Evolutionary conservation across 495 filamentous ascomycete species (phyloP).

Genomic region (Rostrohypoxylon terebratum): DNA sequence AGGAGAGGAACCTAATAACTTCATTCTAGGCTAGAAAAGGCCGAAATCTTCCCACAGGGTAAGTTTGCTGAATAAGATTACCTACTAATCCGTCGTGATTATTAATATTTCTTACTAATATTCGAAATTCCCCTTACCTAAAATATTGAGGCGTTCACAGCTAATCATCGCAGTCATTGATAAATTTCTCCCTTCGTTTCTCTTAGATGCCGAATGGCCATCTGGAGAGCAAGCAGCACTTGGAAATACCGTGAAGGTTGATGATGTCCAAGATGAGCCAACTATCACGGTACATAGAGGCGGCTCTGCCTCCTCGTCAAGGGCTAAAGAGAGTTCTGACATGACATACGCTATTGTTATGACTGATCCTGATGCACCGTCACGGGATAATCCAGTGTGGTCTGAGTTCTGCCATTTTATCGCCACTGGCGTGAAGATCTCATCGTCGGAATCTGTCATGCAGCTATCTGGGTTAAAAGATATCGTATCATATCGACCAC

Average conservation of each 20-base stretch:
- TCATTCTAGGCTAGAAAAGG: constrained; percentile 63
- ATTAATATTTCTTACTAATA: not conserved
- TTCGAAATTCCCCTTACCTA: not conserved
- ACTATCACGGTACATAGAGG: constrained; percentile 53
- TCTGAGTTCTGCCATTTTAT: constrained; percentile 82
- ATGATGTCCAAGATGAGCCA: constrained; percentile 63
- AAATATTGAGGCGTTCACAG: not conserved
- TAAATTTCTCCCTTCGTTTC: constrained; percentile 68
- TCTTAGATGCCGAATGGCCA: constrained; percentile 64
- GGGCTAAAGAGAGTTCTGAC: not conserved
- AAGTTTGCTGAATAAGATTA: constrained; percentile 6
- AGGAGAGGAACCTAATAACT: constrained; percentile 2
- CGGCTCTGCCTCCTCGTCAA: constrained; percentile 9
- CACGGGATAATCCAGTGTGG: constrained; percentile 71
- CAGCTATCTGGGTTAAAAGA: constrained; percentile 52
- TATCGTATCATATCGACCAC: constrained; percentile 69
- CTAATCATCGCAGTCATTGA: constrained; percentile 64
- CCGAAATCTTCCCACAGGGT: constrained; percentile 72
- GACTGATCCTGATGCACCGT: constrained; percentile 79
- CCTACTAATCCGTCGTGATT: not conserved
- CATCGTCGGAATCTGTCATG: constrained; percentile 32
- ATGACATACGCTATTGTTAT: constrained; percentile 60
- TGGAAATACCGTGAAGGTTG: constrained; percentile 71
- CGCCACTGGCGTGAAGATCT: constrained; percentile 52
- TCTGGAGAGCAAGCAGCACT: constrained; percentile 59